Evolutionary conservation across 768 basidiomycete genomes (phyloP), one percentile per base, ranked within the genome.

Genomic region (Mycena vulgaris): DNA sequence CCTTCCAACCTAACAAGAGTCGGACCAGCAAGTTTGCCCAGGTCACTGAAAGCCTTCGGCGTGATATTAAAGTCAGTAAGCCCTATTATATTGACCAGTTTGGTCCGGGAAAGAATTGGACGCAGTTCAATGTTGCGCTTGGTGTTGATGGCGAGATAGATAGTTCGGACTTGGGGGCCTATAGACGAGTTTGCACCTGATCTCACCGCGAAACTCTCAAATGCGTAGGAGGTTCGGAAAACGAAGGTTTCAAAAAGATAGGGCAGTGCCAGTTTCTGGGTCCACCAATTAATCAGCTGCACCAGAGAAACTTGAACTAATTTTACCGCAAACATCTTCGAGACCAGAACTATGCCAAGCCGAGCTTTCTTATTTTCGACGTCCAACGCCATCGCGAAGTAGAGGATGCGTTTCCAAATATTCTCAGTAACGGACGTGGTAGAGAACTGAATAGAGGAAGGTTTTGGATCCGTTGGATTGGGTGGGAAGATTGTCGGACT

Each of bases 291-390:
- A 39, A 40, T n/a, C 39, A 39, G 14, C 14, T 16, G 39, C 39
- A 16, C 39, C 39, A 39, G 14, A 39, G 39, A 39, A 39, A 8
- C 21, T 19, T 17, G 28, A 23, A 47, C 3, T 4, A 47, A 27
- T 19, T n/a, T 63, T 56, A 71, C 70, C 23, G 66, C 61, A 55
- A 71, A 71, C 56, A 37, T 52, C 37, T 71, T 67, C 14, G 65
- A 71, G 2, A 68, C 70, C 25, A 63, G 47, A 21, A 57, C 17
- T 39, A 39, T 39, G 10, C 39, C 39, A 39, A 39, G 39, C 14
- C 39, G 39, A 39, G 39, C 3, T 16, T 39, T 39, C 3, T 8
- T 10, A 39, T 39, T 3, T 39, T 39, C 39, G 3, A 39, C 7
- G 17, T 39, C 39, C 39, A 39, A 39, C 39, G 14, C 14, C 39